Evolutionary conservation across 2,329 filamentous ascomycete genomes (phyloP), one percentile per base, ranked within the genome.

Genomic region (Xylaria sp.): DNA sequence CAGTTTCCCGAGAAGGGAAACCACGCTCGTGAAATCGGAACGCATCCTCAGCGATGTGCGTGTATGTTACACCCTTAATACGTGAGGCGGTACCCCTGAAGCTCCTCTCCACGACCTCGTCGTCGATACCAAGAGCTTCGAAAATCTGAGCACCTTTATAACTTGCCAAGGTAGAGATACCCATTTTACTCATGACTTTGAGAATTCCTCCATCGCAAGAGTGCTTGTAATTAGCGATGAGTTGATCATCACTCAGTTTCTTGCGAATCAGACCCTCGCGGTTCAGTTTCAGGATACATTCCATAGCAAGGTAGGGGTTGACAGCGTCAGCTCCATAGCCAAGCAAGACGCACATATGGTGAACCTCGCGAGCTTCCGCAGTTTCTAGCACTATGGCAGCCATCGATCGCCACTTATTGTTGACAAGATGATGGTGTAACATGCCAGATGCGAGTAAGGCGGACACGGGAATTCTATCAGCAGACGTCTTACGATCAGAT

Each of bases 181-280:
- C 95, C 95, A 98, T 98, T 86, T 98, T 98, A 81, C 92, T 96
- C 95, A 98, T 98, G 80, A 98, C 95, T 83, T 98, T 98, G 72
- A 98, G 86, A 72, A 98, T 97, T 84, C 95, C 95, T 78, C 95
- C 95, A 75, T 98, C 94, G 76, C 93, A 95, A 71, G 95, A 98
- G 81, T 97, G 93, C 84, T 97, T 97, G 87, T 98, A 98, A 84
- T 98, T 98, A 76, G 91, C 90, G 74, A 98, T 94, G 65, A 98
- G 89, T 76, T 91, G 87, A 69, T 97, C 91, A 67, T 96, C 89
- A 23, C 87, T 88, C 51, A 97, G 84, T 81, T 96, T 92, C 87
- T 97, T 97, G 81, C 94, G 92, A 81, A 98, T 97, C 71, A 98
- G 85, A 60, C 92, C 92, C 82, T 98, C 94, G 58, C 93, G 92